Conservation (phyloP, 805 yeast genomes). For the Barnettozyma siamensis region DNA sequence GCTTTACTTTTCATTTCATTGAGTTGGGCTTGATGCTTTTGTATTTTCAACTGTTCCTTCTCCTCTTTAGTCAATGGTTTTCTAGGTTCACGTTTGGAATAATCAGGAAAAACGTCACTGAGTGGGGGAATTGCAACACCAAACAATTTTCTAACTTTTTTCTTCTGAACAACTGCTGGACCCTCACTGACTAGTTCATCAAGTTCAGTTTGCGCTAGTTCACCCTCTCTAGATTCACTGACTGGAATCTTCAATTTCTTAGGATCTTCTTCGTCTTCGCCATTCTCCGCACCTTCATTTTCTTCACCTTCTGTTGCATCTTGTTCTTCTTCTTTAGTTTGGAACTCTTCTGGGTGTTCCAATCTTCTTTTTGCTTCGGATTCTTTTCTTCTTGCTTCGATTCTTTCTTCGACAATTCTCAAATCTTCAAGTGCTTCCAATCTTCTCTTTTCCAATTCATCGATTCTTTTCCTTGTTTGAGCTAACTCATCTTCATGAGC, state of each 20-base stretch:
- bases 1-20: constrained; percentile 13
- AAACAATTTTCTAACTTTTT: constrained; percentile 5
- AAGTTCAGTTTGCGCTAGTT: constrained; percentile 9
- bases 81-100: constrained; percentile 2
- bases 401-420: constrained; percentile 5
- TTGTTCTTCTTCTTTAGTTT: constrained; percentile 1
- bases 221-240: constrained; percentile 7
- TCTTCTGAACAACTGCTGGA: background rate
- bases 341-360: background rate
- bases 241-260: constrained; percentile 9
- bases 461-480: constrained; percentile 4
- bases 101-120: background rate
- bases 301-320: constrained; percentile 1
- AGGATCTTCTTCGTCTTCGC: constrained; percentile 7
- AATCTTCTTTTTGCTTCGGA: constrained; percentile 4
- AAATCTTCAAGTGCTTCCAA: constrained; percentile 8
- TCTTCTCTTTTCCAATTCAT: constrained; percentile 9
- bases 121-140: constrained; percentile 7
- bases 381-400: constrained; percentile 5
- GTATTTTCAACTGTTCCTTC: constrained; percentile 14
- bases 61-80: constrained; percentile 18
- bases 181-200: constrained; percentile 12
- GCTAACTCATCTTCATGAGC: background rate
- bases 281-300: background rate
- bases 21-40: constrained; percentile 16